These are phyloP conservation scores for Lasiodiplodia sp. DNA, from an alignment of 2,329 filamentous ascomycete species.

Conservation along the genomic window DNA sequence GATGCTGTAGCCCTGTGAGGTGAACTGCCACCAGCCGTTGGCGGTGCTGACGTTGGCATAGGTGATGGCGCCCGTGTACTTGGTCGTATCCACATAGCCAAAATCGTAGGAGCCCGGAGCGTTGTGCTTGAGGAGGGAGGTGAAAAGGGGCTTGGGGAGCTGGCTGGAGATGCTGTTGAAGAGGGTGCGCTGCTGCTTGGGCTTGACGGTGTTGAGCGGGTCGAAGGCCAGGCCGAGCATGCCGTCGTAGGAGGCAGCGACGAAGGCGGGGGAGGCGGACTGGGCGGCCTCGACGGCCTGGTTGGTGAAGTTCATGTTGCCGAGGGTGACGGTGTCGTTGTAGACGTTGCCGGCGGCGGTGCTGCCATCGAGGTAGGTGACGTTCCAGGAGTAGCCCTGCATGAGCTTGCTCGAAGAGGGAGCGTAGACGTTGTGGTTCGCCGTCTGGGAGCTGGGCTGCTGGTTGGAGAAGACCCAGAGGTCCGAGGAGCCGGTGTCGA, in stretches of 20 bases:
- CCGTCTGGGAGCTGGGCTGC: slow-evolving; percentile 23
- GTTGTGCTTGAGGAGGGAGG: slow-evolving; percentile 63
- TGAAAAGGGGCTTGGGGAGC: slow-evolving; percentile 63
- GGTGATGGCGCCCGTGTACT: slow-evolving; percentile 65
- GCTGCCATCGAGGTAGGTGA: slow-evolving; percentile 71
- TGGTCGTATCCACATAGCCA: slow-evolving; percentile 64
- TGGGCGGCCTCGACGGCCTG: slow-evolving; percentile 72
- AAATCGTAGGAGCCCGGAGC: slow-evolving; percentile 61
- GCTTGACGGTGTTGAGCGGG: slow-evolving; percentile 64
- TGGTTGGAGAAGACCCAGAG: slow-evolving; percentile 54
- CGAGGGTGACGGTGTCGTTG: slow-evolving; percentile 68
- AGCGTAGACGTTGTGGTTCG: slow-evolving; percentile 66
- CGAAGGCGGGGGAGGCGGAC: slow-evolving; percentile 62
- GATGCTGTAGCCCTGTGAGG: slow-evolving; percentile 62
- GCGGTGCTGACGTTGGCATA: slow-evolving; percentile 64
- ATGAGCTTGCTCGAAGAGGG: slow-evolving; percentile 49
- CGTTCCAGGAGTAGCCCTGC: slow-evolving; percentile 61
- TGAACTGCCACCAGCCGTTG: slow-evolving; percentile 71
- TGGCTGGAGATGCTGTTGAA: slow-evolving; percentile 64
- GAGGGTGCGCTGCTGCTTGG: slow-evolving; percentile 61
- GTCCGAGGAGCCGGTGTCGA: slow-evolving; percentile 75
- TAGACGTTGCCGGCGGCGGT: slow-evolving; percentile 70
- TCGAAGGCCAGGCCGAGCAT: slow-evolving; percentile 68
- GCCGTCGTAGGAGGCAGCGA: slow-evolving; percentile 59
- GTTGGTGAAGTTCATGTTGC: slow-evolving; percentile 62